Conservation (phyloP, 2,329 filamentous ascomycete genomes). For the Pseudogymnoascus sp. region DNA sequence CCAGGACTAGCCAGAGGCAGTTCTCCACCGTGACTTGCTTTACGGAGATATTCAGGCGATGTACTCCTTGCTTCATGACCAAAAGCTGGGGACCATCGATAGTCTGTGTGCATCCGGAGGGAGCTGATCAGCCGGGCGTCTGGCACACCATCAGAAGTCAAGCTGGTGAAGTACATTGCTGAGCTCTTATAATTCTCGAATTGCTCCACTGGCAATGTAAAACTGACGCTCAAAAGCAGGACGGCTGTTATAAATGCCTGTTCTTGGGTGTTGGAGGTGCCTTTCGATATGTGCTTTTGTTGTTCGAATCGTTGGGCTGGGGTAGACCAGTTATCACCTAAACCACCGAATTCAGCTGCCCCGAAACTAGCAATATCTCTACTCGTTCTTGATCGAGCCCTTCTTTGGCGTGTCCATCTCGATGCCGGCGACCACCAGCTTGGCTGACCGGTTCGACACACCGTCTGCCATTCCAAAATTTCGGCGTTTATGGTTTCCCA, state of each 20-base stretch:
- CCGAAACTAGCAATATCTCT: slow-evolving; percentile 1
- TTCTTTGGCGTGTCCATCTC: slow-evolving; percentile 9
- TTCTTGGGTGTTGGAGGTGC: slow-evolving; percentile 17
- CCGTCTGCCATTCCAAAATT: slow-evolving; percentile 26
- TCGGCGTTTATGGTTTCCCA: slow-evolving; percentile 24
- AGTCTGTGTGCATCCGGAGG: slow-evolving; percentile 26
- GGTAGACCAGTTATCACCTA: background rate
- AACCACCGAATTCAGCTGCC: slow-evolving; percentile 3
- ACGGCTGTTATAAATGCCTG: slow-evolving; percentile 25
- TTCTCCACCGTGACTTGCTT: slow-evolving; percentile 16
- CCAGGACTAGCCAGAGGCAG: background rate
- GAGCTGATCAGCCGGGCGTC: slow-evolving; percentile 26
- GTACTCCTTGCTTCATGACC: slow-evolving; percentile 25
- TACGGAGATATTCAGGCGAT: slow-evolving; percentile 22
- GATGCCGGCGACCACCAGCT: slow-evolving; percentile 27
- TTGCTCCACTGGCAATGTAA: slow-evolving; percentile 23
- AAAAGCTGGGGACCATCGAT: slow-evolving; percentile 26
- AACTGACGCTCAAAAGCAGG: slow-evolving; percentile 26
- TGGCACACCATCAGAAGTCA: slow-evolving; percentile 9
- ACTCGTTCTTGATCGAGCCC: background rate
- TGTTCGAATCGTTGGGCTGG: background rate
- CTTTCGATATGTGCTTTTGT: slow-evolving; percentile 12
- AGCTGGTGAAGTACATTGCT: slow-evolving; percentile 10
- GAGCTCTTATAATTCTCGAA: background rate
- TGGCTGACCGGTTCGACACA: slow-evolving; percentile 23